Conservation (phyloP, 257 asterid species). For the Vinca minor region DNA sequence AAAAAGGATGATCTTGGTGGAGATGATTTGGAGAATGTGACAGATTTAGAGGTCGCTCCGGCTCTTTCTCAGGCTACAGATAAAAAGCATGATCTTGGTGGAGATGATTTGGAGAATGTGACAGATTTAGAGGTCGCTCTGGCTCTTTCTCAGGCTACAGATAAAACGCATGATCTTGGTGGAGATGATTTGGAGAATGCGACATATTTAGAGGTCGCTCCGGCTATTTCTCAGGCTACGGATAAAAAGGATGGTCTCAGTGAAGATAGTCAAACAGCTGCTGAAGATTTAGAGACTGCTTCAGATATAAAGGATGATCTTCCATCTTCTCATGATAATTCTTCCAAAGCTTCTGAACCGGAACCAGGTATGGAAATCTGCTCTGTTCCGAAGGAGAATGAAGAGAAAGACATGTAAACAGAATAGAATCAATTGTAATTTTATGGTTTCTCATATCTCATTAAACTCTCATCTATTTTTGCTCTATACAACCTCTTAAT, state of each 20-base stretch:
- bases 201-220: conserved; percentile 1
- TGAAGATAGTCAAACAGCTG: not conserved
- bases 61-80: not conserved
- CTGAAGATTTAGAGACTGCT: conserved; percentile 4
- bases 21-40: too few relatives aligned
- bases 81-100: not conserved
- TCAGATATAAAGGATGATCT: not conserved
- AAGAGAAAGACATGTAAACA: not conserved
- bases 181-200: conserved; percentile 4
- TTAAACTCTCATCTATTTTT: not conserved
- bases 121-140: conserved; percentile 2
- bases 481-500: not conserved
- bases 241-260: conserved; percentile 1
- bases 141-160: not conserved
- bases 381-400: not conserved
- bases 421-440: not conserved
- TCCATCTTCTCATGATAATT: conserved; percentile 3
- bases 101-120: conserved; percentile 13
- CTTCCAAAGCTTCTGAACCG: conserved; percentile 2
- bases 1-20: too few relatives aligned
- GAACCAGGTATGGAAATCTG: not conserved
- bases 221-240: not conserved
- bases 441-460: not conserved
- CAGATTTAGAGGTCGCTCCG: too few relatives aligned
- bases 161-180: conserved; percentile 6